Evolutionary conservation across 2,329 filamentous ascomycete species (phyloP), one percentile per base, ranked within the genome.

Genomic region (Cladosporium colombiae): DNA sequence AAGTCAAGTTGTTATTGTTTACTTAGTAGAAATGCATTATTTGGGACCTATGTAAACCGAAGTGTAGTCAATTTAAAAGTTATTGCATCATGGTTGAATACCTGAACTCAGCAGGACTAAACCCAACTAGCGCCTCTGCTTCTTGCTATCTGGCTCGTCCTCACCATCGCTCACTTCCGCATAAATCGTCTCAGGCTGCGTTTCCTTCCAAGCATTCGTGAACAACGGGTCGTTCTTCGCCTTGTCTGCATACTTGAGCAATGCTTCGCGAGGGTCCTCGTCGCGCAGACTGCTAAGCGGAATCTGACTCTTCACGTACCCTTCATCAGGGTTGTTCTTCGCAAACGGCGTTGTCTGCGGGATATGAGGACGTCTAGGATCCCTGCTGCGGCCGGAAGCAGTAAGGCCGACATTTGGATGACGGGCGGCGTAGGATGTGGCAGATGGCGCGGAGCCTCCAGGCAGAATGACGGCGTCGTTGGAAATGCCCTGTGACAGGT

Each of bases 141-240:
- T 84, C 77, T 88, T 88, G 79, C 88, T 91, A 37, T 91, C 86
- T n/a, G 86, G 88, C 62, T 88, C 89, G 46, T 87, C 85, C 70
- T 96, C 93, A 18, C 93, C 91, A 73, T 96, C 94, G 76, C 93
- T 96, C 37, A 95, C 74, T 52, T 97, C 91, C 8, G 91, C 91
- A 81, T 96, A 99, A 70, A 97, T 90, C 29, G 93, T 92, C 71
- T 93, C 89, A 0, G 95, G 95, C 80, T 98, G 94, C 44, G 93
- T 98, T 72, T 90, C 85, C 75, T 90, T 91, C 91, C 93, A 99
- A 18, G 93, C 95, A 71, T 91, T 92, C 33, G 95, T 99, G 75
- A 98, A 99, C 73, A 97, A 85, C 0, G 93, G 94, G 76, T 98
- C 93, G 76, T 92, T 94, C 79, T 96, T 88, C 14, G 93, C 93